Evolutionary conservation across 176 grass and related monocot species (phyloP).

Genomic region (Lolium perenne): DNA sequence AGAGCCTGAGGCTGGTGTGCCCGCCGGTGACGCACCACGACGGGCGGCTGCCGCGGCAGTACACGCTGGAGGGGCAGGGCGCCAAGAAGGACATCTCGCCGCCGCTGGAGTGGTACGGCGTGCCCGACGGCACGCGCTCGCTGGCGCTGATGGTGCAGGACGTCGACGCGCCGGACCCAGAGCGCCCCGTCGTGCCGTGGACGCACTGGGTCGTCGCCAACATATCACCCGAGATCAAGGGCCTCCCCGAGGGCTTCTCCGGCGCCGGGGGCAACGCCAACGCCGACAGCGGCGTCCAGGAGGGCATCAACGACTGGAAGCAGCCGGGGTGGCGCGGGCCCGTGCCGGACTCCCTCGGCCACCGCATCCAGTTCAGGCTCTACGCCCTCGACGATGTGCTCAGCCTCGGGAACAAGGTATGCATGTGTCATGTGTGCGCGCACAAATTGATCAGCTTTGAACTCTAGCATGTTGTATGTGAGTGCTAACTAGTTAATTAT

Average conservation of each 20-base stretch:
- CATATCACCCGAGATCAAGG: constrained; percentile 62
- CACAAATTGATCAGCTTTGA: background rate
- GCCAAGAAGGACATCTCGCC: constrained; percentile 84
- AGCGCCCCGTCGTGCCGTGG: constrained; percentile 65
- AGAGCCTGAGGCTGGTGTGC: constrained; percentile 80
- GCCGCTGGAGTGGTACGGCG: constrained; percentile 92
- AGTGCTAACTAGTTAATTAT: background rate
- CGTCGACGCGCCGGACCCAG: constrained; percentile 53
- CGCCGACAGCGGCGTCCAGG: constrained; percentile 55
- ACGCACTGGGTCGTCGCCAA: constrained; percentile 93
- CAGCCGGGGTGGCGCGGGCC: constrained; percentile 79
- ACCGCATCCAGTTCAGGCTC: constrained; percentile 78
- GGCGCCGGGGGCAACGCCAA: constrained; percentile 34
- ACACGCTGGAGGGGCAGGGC: constrained; percentile 76
- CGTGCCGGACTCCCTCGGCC: constrained; percentile 48
- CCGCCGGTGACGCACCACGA: constrained; percentile 53
- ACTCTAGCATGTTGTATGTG: background rate
- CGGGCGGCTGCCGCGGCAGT: constrained; percentile 72
- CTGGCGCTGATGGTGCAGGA: constrained; percentile 84
- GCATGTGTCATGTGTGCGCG: background rate
- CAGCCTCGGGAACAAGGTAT: constrained; percentile 78
- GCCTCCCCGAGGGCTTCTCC: constrained; percentile 81
- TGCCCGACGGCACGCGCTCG: constrained; percentile 68
- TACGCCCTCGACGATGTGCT: constrained; percentile 79
- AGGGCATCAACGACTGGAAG: constrained; percentile 93